These are phyloP conservation scores for Usnea hakonensis DNA, from an alignment of 495 filamentous ascomycete genomes.

Conservation along the genomic window DNA sequence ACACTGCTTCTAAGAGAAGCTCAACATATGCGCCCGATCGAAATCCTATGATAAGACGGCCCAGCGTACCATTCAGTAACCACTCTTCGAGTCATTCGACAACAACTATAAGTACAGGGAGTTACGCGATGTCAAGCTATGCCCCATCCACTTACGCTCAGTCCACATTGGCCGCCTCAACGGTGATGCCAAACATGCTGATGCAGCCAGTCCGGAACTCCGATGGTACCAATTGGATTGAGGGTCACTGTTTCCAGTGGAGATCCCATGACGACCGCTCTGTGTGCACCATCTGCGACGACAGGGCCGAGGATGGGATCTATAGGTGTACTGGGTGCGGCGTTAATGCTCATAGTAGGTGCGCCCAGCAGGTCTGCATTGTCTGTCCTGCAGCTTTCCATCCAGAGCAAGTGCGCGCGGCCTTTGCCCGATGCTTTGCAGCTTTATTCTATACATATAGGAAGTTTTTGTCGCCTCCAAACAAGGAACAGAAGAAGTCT, in stretches of 20 bases:
- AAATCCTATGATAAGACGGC: constrained; percentile 60
- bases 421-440: constrained; percentile 89
- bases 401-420: constrained; percentile 80
- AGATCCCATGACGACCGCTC: constrained; percentile 57
- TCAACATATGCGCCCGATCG: constrained; percentile 82
- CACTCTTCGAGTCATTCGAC: constrained; percentile 73
- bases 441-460: constrained; percentile 95
- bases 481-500: constrained; percentile 72
- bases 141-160: constrained; percentile 94
- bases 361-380: constrained; percentile 69
- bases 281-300: constrained; percentile 80
- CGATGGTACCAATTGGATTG: constrained; percentile 81
- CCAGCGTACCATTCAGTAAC: constrained; percentile 77
- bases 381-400: constrained; percentile 89
- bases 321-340: constrained; percentile 78
- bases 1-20: constrained; percentile 73
- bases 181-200: constrained; percentile 86
- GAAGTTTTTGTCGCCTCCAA: constrained; percentile 67
- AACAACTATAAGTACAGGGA: constrained; percentile 70
- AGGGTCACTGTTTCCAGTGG: constrained; percentile 86
- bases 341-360: constrained; percentile 70
- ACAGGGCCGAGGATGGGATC: constrained; percentile 79
- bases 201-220: constrained; percentile 79
- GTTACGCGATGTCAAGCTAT: constrained; percentile 69
- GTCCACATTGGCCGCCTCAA: constrained; percentile 96